These are phyloP conservation scores for Auricularia sp. DNA, from an alignment of 768 basidiomycete genomes.

Conservation along the genomic window DNA sequence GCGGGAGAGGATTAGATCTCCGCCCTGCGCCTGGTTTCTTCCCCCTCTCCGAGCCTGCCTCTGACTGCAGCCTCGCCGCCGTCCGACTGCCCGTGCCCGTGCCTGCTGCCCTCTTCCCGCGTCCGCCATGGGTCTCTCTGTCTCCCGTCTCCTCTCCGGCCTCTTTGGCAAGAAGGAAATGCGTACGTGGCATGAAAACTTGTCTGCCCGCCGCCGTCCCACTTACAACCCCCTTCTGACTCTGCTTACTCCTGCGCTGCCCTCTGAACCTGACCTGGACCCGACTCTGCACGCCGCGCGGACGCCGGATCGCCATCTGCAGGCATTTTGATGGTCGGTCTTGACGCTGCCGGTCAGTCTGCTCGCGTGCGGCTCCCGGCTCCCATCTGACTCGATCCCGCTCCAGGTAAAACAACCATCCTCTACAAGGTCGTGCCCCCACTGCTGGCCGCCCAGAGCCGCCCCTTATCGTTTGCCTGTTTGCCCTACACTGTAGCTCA, in stretches of 20 bases:
- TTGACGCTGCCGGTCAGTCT: conserved; percentile 98
- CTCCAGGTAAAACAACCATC: conserved; percentile 48
- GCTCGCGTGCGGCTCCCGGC: conserved; percentile 53
- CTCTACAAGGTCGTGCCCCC: conserved; percentile 61
- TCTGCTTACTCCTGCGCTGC: neutral
- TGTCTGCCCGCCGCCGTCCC: too few species aligned
- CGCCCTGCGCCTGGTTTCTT: neutral
- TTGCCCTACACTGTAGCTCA: neutral
- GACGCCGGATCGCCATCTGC: conserved; percentile 17
- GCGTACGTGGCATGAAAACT: conserved; percentile 52
- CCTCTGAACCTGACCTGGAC: neutral
- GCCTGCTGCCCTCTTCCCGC: neutral
- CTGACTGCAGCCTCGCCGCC: neutral
- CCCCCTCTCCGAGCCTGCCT: neutral
- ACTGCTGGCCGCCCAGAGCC: neutral
- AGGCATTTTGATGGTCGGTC: conserved; percentile 99
- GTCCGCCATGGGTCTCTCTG: conserved; percentile 1
- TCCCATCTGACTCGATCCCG: neutral
- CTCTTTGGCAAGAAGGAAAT: conserved; percentile 99
- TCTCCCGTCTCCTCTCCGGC: conserved; percentile 45
- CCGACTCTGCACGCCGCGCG: neutral
- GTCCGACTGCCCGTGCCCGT: neutral
- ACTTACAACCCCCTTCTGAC: too few species aligned
- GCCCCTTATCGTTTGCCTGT: neutral
- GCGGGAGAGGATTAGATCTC: too few species aligned